Conservation (phyloP, 2,329 filamentous ascomycete species). For the Pseudogymnoascus destructans region DNA sequence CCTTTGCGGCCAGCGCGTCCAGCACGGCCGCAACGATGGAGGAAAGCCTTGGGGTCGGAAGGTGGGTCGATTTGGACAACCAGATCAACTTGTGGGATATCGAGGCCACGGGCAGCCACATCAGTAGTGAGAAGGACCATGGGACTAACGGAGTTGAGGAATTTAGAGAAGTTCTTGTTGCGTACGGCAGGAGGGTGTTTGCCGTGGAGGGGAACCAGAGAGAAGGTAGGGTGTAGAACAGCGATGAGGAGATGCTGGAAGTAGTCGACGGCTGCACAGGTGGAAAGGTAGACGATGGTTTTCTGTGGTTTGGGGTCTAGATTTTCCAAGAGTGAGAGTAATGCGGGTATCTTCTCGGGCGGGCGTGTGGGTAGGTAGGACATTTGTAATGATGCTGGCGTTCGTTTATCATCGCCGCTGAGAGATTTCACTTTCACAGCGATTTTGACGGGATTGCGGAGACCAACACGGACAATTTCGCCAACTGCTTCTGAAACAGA, state of each 20-base stretch:
- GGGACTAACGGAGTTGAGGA: constrained; percentile 60
- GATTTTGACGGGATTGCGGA: constrained; percentile 90
- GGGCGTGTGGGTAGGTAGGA: constrained; percentile 65
- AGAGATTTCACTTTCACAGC: constrained; percentile 79
- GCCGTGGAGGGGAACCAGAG: constrained; percentile 73
- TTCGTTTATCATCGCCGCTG: constrained; percentile 70
- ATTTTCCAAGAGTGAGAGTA: constrained; percentile 55
- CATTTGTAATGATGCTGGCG: constrained; percentile 87
- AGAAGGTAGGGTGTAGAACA: constrained; percentile 55
- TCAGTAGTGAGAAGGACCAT: constrained; percentile 85
- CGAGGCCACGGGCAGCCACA: constrained; percentile 76
- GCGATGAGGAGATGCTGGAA: constrained; percentile 68
- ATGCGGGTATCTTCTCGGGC: constrained; percentile 64
- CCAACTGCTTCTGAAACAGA: constrained; percentile 92
- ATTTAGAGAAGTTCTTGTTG: constrained; percentile 74
- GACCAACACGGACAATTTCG: constrained; percentile 79
- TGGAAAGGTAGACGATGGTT: constrained; percentile 83
- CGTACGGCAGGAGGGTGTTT: constrained; percentile 83
- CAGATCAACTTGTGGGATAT: constrained; percentile 83
- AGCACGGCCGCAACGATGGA: constrained; percentile 82
- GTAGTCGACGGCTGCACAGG: constrained; percentile 90
- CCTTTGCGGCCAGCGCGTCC: constrained; percentile 81
- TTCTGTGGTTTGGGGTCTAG: constrained; percentile 67
- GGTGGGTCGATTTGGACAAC: constrained; percentile 80
- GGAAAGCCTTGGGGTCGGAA: constrained; percentile 85